Evolutionary conservation across 495 filamentous ascomycete genomes (phyloP), one percentile per base, ranked within the genome.

Genomic region (Penicillium egyptiacum): DNA sequence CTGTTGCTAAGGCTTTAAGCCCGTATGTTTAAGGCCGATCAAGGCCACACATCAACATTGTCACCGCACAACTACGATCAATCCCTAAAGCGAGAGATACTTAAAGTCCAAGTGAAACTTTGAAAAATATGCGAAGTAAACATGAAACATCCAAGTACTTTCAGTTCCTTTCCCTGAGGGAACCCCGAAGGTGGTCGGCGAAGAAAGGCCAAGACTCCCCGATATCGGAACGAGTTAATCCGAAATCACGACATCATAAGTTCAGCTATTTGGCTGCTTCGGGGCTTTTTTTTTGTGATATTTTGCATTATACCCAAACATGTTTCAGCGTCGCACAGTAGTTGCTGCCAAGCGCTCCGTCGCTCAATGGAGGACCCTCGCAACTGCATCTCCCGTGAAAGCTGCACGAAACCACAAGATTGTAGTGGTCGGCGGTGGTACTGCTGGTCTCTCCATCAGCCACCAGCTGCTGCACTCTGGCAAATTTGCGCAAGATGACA

Each of bases 361-460:
- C 22, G 60, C 59, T 56, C 56, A 57, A 52, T 53, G 56, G 52
- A 66, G 70, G 30, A 60, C 40, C 20, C 71, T 78, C 49, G 78
- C 79, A 25, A 79, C 75, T 14, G 70, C 70, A 46, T 67, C 77
- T 9, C 74, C 75, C 1, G 74, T 72, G 30, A 67, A 39, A 43
- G 48, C 59, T 30, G 57, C 70, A 19, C 69, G 71, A 48, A 76
- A 76, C 57, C 86, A 88, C 75, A 83, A 80, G 53, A 75, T 88
- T 20, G 83, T 88, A 26, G 79, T 88, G 8, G 76, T 88, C 42
- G 86, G 86, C 53, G 85, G 79, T 43, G 86, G 86, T 26, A 72
- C 81, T 11, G 85, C 85, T 35, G 86, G 86, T 51, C 71, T 88
- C 7, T 69, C 80, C 17, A 80, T 86, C 65, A 82, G 79, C 58